These are phyloP conservation scores for Luffa aegyptiaca DNA, from an alignment of 306 rosid species.

Conservation along the genomic window DNA sequence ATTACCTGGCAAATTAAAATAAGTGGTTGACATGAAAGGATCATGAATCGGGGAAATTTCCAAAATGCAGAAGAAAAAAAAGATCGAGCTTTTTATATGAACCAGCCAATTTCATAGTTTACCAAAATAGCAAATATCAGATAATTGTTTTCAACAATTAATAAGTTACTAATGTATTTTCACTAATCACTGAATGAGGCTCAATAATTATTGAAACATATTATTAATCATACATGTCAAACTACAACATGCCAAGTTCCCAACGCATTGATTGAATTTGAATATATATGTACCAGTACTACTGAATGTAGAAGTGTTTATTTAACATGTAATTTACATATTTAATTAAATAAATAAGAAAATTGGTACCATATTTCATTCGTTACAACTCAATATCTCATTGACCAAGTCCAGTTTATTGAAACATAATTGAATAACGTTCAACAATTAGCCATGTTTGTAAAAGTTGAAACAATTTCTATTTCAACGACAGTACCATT, in stretches of 20 bases:
- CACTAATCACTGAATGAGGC: not conserved
- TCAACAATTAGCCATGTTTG: not conserved
- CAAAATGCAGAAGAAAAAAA: not conserved
- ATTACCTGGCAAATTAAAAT: conserved; percentile 27
- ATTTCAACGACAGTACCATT: not conserved
- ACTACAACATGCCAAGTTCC: not conserved
- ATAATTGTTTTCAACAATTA: not conserved
- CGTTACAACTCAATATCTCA: not conserved
- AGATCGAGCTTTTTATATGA: not conserved
- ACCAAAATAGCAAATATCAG: not conserved
- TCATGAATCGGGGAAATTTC: not conserved
- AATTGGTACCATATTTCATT: not conserved
- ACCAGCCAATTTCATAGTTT: not conserved
- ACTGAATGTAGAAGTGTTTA: not conserved
- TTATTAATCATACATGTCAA: not conserved
- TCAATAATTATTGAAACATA: not conserved
- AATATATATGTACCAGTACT: not conserved
- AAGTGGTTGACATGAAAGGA: conserved; percentile 23
- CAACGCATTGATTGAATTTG: not conserved
- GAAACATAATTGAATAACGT: not conserved
- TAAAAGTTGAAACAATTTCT: not conserved
- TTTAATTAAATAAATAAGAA: not conserved
- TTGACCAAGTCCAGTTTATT: not conserved
- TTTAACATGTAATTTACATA: not conserved
- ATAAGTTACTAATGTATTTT: not conserved